Conservation (phyloP, 164 flowering plant genomes). For the Cinnamomum chago region DNA sequence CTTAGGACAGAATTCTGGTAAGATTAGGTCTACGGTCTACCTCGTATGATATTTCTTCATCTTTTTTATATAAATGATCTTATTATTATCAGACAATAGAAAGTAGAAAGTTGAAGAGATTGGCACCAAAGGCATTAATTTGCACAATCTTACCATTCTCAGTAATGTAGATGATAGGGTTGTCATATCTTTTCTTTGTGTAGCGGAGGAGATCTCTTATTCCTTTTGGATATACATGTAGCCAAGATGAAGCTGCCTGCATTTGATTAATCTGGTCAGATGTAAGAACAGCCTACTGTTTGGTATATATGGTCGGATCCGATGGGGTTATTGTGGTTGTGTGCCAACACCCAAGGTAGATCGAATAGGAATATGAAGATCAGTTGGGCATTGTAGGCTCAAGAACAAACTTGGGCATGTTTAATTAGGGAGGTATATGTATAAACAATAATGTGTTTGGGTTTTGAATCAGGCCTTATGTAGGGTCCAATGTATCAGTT, state of each 20-base stretch:
- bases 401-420: neutral
- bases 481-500: too few species aligned
- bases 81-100: neutral
- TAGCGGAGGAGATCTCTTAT: constrained; percentile 29
- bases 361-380: neutral
- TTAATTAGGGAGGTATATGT: neutral
- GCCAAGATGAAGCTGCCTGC: constrained; percentile 27
- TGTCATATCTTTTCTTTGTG: constrained; percentile 18
- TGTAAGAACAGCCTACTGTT: neutral
- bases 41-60: too few species aligned
- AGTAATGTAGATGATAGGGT: constrained; percentile 31
- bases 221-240: constrained; percentile 41
- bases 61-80: too few species aligned
- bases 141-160: constrained; percentile 44
- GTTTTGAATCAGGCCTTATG: too few species aligned
- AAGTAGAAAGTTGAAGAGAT: too few species aligned
- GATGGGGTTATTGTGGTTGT: neutral
- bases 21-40: too few species aligned
- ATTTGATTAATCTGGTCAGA: neutral
- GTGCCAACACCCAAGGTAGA: neutral
- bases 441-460: too few species aligned
- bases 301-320: too few species aligned
- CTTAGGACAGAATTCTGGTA: neutral
- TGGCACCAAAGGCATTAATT: too few species aligned
- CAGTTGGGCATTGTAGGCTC: neutral